These are phyloP conservation scores for Xylaria palmicola DNA, from an alignment of 495 filamentous ascomycete genomes.

Conservation along the genomic window DNA sequence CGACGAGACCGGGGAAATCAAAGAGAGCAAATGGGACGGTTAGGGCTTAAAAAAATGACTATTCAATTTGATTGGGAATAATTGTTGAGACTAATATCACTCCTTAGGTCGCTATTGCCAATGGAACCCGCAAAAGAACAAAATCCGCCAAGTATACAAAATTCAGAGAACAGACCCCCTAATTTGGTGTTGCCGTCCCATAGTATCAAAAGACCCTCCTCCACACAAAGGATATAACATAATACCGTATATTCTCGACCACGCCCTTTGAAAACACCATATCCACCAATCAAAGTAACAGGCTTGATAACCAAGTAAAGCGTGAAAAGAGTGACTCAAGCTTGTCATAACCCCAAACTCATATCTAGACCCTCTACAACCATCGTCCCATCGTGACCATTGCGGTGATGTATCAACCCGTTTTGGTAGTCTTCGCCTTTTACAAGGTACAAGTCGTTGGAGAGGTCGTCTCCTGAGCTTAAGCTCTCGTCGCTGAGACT, in stretches of 20 bases:
- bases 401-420: conserved; percentile 26
- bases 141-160: too few relatives aligned
- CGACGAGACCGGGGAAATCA: too few relatives aligned
- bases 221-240: too few relatives aligned
- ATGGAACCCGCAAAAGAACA: background rate
- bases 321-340: background rate
- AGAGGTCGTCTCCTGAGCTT: conserved; percentile 52
- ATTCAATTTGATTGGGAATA: background rate
- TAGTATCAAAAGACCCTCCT: background rate
- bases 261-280: background rate
- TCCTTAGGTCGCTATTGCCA: background rate
- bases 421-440: conserved; percentile 35
- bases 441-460: conserved; percentile 36
- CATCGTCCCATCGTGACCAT: conserved; percentile 33
- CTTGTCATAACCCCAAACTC: conserved; percentile 36
- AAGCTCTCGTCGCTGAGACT: conserved; percentile 79
- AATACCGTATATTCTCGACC: background rate
- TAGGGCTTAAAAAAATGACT: too few relatives aligned
- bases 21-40: too few relatives aligned
- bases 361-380: conserved; percentile 46
- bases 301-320: background rate
- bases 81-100: background rate
- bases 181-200: background rate
- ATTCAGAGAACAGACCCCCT: too few relatives aligned
- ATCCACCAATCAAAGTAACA: background rate